phyloP scores from a whole-genome alignment of 1,284 basidiomycete genomes.

The Ustilago crameri region DNA sequence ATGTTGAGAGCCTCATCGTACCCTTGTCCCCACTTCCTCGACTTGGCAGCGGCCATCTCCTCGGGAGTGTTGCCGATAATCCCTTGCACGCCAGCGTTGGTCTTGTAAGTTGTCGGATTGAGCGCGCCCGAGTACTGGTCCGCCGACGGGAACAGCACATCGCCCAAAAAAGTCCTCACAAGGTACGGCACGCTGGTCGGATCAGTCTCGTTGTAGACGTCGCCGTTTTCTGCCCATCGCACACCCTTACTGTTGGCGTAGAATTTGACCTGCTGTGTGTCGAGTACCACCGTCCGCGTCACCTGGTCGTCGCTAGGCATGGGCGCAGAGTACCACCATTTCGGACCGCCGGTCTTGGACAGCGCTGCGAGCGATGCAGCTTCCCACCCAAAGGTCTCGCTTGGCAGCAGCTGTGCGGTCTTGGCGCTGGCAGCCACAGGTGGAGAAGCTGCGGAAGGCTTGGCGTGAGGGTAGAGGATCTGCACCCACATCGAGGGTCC shows the following conservation, averaged over 20 bases:
- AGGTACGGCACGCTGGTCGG: slow-evolving; percentile 36
- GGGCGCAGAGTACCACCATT: slow-evolving; percentile 13
- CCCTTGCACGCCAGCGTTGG: not conserved
- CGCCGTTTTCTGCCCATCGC: slow-evolving; percentile 33
- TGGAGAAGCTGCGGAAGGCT: not conserved
- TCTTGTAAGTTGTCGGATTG: slow-evolving; percentile 3
- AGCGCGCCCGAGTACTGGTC: slow-evolving; percentile 15
- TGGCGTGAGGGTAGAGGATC: slow-evolving; percentile 18
- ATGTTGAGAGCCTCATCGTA: slow-evolving; percentile 24
- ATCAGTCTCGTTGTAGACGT: slow-evolving; percentile 16
- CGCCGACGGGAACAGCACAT: slow-evolving; percentile 8
- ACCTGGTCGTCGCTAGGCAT: slow-evolving; percentile 43
- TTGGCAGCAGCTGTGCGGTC: slow-evolving; percentile 18
- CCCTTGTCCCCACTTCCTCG: slow-evolving; percentile 10
- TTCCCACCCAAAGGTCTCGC: slow-evolving; percentile 48
- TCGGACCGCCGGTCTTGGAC: not conserved
- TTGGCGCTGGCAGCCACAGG: not conserved
- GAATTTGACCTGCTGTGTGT: slow-evolving; percentile 47
- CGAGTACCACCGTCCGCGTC: slow-evolving; percentile 43
- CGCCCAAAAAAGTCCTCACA: slow-evolving; percentile 34
- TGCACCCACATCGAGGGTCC: slow-evolving; percentile 43
- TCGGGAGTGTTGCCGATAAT: not conserved
- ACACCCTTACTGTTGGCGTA: slow-evolving; percentile 19
- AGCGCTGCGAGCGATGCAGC: slow-evolving; percentile 21
- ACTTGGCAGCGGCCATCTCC: slow-evolving; percentile 4